These are phyloP conservation scores for Euphrasia confusa DNA, from an alignment of 257 asterid genomes.

Conservation along the genomic window DNA sequence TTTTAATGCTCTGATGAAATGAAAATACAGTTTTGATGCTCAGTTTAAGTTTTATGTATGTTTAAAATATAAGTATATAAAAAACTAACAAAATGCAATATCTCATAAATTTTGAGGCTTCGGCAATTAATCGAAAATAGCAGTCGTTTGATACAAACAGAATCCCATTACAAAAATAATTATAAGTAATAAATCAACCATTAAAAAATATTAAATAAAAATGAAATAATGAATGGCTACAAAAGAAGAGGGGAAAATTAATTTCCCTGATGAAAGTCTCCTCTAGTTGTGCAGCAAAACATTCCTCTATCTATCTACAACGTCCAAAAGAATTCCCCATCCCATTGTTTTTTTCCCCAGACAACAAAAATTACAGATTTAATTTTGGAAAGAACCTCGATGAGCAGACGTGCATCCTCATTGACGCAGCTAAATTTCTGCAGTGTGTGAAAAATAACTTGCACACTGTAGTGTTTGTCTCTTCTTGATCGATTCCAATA, in stretches of 20 bases:
- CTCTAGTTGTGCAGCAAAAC: conserved; percentile 37
- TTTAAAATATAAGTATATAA: too few species aligned
- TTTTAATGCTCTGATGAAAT: too few species aligned
- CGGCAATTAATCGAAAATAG: conserved; percentile 25
- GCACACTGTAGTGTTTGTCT: conserved; percentile 16
- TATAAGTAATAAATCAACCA: conserved; percentile 35
- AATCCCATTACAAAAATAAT: conserved; percentile 48
- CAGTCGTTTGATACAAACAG: conserved; percentile 34
- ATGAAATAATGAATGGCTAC: conserved; percentile 52
- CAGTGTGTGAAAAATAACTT: conserved; percentile 23
- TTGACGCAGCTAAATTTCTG: neutral
- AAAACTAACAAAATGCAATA: neutral
- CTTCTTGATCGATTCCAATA: conserved; percentile 16
- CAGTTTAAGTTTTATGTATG: too few species aligned
- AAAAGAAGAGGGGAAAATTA: conserved; percentile 43
- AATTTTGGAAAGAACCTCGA: conserved; percentile 22
- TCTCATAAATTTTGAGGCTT: conserved; percentile 30
- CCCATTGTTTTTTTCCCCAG: conserved; percentile 28
- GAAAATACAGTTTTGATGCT: too few species aligned
- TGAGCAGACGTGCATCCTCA: conserved; percentile 27
- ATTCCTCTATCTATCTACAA: conserved; percentile 47
- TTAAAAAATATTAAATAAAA: conserved; percentile 13
- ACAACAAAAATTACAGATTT: conserved; percentile 13
- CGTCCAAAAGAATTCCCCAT: conserved; percentile 42
- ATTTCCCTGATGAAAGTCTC: conserved; percentile 29